Evolutionary conservation across 345 rosid genomes (phyloP), one percentile per base, ranked within the genome.

Genomic region (Heritiera fomes): DNA sequence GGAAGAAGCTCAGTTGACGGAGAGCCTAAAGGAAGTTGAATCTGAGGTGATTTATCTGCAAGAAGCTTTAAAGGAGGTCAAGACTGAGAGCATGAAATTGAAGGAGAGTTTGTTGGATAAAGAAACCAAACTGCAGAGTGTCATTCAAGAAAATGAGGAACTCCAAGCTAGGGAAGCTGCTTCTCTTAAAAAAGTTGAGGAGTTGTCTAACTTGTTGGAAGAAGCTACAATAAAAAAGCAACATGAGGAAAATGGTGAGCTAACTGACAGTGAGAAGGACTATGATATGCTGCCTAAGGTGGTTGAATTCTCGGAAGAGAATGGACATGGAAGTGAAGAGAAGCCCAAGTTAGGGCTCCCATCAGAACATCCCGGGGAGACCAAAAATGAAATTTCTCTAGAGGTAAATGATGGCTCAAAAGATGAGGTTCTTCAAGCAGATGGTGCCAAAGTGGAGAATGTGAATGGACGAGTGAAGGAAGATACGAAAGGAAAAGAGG

Each of bases 271-370:
- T 72, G 99, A 93, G 76, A 91, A 91, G 79, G 99, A 96, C 77
- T 93, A 93, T 79, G 98, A 95, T 86, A 83, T 95, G 87, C 88
- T 93, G 71, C 98, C 97, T 3, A 92, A 93, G 81, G 97, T 91
- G 77, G 92, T 92, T 64, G 98, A 93, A 78, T 93, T 93, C 80
- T 95, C 97, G 15, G 93, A 92, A 86, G 96, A 92, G 86, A 96
- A 95, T 77, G 98, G 97, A 64, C 97, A 92, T 80, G 89, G 80
- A 69, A 85, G 84, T 53, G 97, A 93, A 85, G 94, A 91, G 84
- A 91, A 89, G 76, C 83, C 86, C 70, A 86, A 81, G 77, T 63
- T 78, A 82, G 90, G 84, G 78, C 18, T 79, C 82, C 90, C 87
- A 67, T 82, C 77, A 1, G 84, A 80, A 73, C 78, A 84, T 14